A percentile compares a stretch with the other conserved stretches of the same genome.
These are phyloP conservation scores for Lagenaria siceraria DNA, from an alignment of 306 rosid species.

Conservation along the genomic window DNA sequence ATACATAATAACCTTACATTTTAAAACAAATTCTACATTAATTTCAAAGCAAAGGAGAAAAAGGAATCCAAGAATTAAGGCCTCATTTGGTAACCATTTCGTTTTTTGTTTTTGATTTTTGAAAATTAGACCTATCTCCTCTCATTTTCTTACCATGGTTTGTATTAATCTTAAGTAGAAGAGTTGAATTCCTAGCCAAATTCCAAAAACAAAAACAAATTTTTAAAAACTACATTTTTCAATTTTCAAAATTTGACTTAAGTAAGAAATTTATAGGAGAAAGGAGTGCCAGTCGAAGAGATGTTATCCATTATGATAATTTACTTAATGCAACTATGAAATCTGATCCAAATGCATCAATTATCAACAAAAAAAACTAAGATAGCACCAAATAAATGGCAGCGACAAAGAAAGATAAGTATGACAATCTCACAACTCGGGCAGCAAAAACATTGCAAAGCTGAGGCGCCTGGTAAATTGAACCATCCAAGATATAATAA, in stretches of 20 bases:
- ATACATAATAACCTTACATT: not conserved
- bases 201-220: too few relatives aligned
- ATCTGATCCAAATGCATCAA: not conserved
- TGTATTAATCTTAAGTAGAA: too few relatives aligned
- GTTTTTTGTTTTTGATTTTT: too few relatives aligned
- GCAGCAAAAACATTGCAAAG: constrained; percentile 88
- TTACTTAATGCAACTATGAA: not conserved
- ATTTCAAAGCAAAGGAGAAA: not conserved
- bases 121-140: too few relatives aligned
- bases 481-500: constrained; percentile 78
- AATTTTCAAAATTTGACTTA: too few relatives aligned
- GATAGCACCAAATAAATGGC: not conserved
- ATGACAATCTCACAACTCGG: constrained; percentile 42
- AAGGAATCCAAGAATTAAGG: not conserved
- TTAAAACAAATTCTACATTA: not conserved
- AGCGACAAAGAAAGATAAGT: not conserved
- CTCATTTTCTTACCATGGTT: too few relatives aligned
- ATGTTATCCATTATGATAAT: not conserved
- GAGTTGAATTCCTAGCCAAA: too few relatives aligned
- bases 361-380: not conserved
- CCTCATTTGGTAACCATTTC: too few relatives aligned
- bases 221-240: too few relatives aligned
- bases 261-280: too few relatives aligned
- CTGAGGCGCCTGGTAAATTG: constrained; percentile 88
- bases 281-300: not conserved